These are phyloP conservation scores for Aspergillus caelatus DNA, from an alignment of 2,329 filamentous ascomycete genomes.

Conservation along the genomic window DNA sequence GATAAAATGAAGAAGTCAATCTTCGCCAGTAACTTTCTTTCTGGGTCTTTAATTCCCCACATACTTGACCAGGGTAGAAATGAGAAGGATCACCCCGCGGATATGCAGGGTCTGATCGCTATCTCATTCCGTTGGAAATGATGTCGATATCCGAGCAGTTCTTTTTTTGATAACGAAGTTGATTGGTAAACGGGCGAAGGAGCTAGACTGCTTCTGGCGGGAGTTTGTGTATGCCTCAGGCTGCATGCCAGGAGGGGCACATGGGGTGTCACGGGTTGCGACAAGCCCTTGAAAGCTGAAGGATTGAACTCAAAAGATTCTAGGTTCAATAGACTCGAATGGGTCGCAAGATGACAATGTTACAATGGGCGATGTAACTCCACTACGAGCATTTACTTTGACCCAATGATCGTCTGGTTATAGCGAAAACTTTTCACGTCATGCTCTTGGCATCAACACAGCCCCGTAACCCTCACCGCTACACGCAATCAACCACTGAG, in stretches of 20 bases:
- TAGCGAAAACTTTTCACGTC: background rate
- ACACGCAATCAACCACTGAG: background rate
- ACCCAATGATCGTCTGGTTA: background rate
- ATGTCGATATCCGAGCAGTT: background rate
- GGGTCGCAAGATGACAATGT: background rate
- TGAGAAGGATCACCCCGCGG: background rate
- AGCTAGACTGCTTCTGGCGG: background rate
- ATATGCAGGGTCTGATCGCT: background rate
- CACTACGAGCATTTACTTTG: background rate
- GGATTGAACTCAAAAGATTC: background rate
- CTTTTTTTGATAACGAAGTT: background rate
- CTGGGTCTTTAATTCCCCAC: constrained; percentile 6
- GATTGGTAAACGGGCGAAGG: background rate
- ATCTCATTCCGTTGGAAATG: background rate
- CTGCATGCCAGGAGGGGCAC: background rate
- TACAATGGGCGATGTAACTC: background rate
- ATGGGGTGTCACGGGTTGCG: background rate
- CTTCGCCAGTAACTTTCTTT: constrained; percentile 53
- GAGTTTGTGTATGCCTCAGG: background rate
- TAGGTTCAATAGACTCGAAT: background rate
- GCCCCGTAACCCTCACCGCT: background rate
- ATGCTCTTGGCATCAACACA: constrained; percentile 1
- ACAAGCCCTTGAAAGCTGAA: background rate
- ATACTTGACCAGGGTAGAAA: background rate
- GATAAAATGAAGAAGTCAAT: constrained; percentile 54